Base-by-base conservation (phyloP, 73 alveolate species). In the Durusdinium trenchii region DNA sequence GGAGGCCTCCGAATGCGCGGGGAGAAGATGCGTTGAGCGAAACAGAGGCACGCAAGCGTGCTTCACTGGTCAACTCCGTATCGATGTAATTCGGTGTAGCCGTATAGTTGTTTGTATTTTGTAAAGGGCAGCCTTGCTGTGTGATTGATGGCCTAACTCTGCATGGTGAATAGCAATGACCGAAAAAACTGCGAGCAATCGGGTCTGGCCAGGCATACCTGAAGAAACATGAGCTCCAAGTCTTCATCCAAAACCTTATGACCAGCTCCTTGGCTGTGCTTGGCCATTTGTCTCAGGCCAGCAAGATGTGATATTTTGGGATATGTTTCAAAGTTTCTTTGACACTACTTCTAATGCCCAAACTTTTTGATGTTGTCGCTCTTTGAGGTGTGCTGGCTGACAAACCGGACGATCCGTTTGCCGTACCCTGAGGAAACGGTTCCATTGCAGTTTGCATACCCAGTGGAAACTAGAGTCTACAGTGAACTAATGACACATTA, bases 361-460 rank as follows among this genome's bases (percentile, higher is more conserved):
- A 75, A 26, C 47, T 57, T 57, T 12, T n/a, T 12, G 16, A 23
- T 82, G 69, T 26, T 5, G 43, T 78, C 87, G 3, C 36, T 26
- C 30, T 18, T 35, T 35, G 46, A 91, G 97, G 97, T 38, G 97
- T 91, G 52, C 87, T 91, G 97, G 97, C 97, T n/a, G 97, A 91
- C 57, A 91, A 91, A 76, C 97, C 97, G 40, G 97, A 91, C 52
- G 97, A 91, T 91, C 97, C 97, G n/a, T 91, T 64, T 36, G 97
- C 62, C 42, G 26, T 16, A 32, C 36, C 60, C 61, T 38, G 62
- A 2, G 52, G 3, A n/a, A 30, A 51, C 36, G 51, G 84, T 51
- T 36, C 7, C 32, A 57, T 23, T 16, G 69, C 69, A 57, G n/a
- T n/a, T n/a, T n/a, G n/a, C n/a, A n/a, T n/a, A n/a, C n/a, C n/a